Evolutionary conservation across 1,284 basidiomycete genomes (phyloP).

Genomic region (Ustanciosporium gigantosporum): DNA sequence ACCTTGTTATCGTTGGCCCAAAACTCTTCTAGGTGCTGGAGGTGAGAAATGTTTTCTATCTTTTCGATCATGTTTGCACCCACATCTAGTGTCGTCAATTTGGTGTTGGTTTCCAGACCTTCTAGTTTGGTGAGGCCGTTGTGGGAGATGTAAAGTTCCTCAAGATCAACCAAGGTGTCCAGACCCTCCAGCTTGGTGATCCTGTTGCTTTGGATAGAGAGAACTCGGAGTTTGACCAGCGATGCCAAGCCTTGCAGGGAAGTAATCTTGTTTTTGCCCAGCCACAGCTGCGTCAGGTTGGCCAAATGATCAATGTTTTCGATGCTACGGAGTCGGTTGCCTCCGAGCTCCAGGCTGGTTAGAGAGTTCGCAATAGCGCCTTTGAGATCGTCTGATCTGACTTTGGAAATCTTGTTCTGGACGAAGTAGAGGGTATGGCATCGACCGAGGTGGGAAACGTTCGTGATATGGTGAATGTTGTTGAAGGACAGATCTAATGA

Average conservation of each 20-base stretch:
- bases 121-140: slow-evolving; percentile 86
- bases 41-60: slow-evolving; percentile 79
- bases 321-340: slow-evolving; percentile 86
- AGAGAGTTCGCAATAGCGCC: slow-evolving; percentile 69
- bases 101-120: slow-evolving; percentile 69
- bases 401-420: slow-evolving; percentile 88
- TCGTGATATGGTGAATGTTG: slow-evolving; percentile 67
- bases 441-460: slow-evolving; percentile 65
- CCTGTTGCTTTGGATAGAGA: slow-evolving; percentile 84
- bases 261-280: slow-evolving; percentile 72
- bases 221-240: slow-evolving; percentile 56
- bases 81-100: slow-evolving; percentile 83
- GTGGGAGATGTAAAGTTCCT: slow-evolving; percentile 92
- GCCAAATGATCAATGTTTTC: slow-evolving; percentile 81
- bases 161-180: slow-evolving; percentile 65
- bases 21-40: slow-evolving; percentile 79
- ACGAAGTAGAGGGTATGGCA: slow-evolving; percentile 87
- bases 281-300: slow-evolving; percentile 88
- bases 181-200: slow-evolving; percentile 85
- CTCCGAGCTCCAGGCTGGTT: slow-evolving; percentile 85
- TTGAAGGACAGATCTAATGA: slow-evolving; percentile 95
- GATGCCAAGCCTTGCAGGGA: slow-evolving; percentile 31
- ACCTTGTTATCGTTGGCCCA: slow-evolving; percentile 94
- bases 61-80: slow-evolving; percentile 80
- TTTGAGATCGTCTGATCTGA: slow-evolving; percentile 68